Evolutionary conservation across 1,284 basidiomycete genomes (phyloP).

Genomic region (Cystobasidium sp.): DNA sequence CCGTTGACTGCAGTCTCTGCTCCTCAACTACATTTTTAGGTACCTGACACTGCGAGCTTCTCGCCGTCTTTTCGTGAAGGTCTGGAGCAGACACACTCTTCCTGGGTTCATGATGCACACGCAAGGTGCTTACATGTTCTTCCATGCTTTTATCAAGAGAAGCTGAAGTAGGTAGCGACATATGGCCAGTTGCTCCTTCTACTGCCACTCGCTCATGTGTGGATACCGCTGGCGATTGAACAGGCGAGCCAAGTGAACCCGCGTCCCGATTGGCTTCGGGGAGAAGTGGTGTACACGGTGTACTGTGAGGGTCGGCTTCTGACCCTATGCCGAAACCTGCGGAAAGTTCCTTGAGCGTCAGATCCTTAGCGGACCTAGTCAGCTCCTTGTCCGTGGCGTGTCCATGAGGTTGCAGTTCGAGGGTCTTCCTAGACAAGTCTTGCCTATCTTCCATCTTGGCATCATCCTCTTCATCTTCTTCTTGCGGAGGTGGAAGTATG

Average conservation of each 20-base stretch:
- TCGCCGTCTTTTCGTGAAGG: constrained; percentile 13
- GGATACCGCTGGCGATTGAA: not conserved
- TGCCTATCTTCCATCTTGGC: too few species aligned
- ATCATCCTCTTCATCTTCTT: constrained; percentile 7
- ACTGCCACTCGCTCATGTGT: constrained; percentile 13
- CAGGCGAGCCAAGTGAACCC: too few species aligned
- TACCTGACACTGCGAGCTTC: not conserved
- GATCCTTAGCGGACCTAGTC: not conserved
- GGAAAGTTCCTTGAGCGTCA: constrained; percentile 11
- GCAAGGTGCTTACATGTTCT: not conserved
- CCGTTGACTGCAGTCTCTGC: not conserved
- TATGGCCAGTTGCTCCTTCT: constrained; percentile 18
- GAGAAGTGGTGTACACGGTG: not conserved
- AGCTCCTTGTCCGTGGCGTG: too few species aligned
- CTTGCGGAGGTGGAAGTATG: not conserved
- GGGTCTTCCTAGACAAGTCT: not conserved
- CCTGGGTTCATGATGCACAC: constrained; percentile 2
- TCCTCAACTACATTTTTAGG: not conserved
- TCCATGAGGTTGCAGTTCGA: not conserved
- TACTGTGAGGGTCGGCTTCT: not conserved
- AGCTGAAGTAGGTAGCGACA: constrained; percentile 13
- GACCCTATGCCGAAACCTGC: constrained; percentile 33
- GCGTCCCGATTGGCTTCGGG: not conserved
- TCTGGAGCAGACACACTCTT: constrained; percentile 36
- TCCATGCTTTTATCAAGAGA: not conserved